phyloP scores from a whole-genome alignment of 768 basidiomycete species.

The Xerocomus brunneocitrinus region DNA sequence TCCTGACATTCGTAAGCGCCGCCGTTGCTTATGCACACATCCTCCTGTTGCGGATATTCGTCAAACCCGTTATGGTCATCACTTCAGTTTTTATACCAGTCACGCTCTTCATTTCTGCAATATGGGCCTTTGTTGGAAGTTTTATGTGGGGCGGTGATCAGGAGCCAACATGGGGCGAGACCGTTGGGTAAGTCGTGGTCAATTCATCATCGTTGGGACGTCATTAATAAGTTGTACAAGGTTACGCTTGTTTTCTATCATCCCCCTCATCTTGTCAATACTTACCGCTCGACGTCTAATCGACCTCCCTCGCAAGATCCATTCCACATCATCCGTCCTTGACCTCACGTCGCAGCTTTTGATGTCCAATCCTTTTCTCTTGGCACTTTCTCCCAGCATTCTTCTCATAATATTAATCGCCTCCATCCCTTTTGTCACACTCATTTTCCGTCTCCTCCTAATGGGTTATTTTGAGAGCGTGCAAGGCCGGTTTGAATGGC shows the following conservation, averaged over 20 bases:
- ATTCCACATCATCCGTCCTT: slow-evolving; percentile 54
- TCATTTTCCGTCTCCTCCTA: slow-evolving; percentile 73
- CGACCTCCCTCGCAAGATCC: slow-evolving; percentile 65
- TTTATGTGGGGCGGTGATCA: slow-evolving; percentile 54
- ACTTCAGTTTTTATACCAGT: slow-evolving; percentile 75
- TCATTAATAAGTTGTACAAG: slow-evolving; percentile 12
- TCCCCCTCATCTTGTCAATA: slow-evolving; percentile 67
- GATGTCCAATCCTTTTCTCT: slow-evolving; percentile 66
- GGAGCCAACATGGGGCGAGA: slow-evolving; percentile 78
- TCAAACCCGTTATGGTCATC: slow-evolving; percentile 75
- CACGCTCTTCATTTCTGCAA: slow-evolving; percentile 65
- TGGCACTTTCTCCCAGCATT: slow-evolving; percentile 69
- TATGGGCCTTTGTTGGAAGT: slow-evolving; percentile 81
- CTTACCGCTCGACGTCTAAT: slow-evolving; percentile 69
- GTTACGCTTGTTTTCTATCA: slow-evolving; percentile 64
- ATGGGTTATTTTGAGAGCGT: slow-evolving; percentile 53
- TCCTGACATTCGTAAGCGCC: slow-evolving; percentile 69
- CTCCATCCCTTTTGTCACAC: slow-evolving; percentile 75
- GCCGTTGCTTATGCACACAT: slow-evolving; percentile 69
- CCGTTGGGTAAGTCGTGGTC: slow-evolving; percentile 55
- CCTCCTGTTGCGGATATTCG: slow-evolving; percentile 72
- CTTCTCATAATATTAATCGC: slow-evolving; percentile 62
- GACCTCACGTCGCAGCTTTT: slow-evolving; percentile 66
- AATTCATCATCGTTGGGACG: not conserved
- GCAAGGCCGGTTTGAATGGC: slow-evolving; percentile 46